Percentiles rank a stretch among this genome's conserved stretches.
These are phyloP conservation scores for Cytospora paraplurivora DNA, from an alignment of 2,329 filamentous ascomycete species.

Conservation along the genomic window DNA sequence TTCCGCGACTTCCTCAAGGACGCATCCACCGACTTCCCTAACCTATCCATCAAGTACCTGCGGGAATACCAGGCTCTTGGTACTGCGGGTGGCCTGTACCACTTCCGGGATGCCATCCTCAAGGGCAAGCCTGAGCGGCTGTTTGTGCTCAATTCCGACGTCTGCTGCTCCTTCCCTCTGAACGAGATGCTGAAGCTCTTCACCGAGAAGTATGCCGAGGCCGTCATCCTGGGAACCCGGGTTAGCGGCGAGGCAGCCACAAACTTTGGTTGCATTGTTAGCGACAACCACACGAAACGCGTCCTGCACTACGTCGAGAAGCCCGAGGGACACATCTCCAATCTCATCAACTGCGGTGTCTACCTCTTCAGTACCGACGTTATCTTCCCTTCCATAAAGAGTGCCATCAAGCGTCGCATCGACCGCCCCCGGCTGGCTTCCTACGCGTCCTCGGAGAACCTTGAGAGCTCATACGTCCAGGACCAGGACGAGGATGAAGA, in stretches of 20 bases:
- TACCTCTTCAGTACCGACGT: constrained; percentile 95
- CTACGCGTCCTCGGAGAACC: constrained; percentile 95
- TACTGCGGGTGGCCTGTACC: constrained; percentile 94
- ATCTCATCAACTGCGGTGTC: constrained; percentile 98
- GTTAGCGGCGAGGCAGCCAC: constrained; percentile 88
- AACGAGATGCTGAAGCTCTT: constrained; percentile 94
- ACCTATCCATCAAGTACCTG: constrained; percentile 90
- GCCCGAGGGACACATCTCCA: constrained; percentile 95
- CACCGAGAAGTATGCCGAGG: constrained; percentile 93
- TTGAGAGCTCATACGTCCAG: constrained; percentile 65
- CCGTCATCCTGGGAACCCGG: constrained; percentile 90
- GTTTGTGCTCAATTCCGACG: constrained; percentile 97
- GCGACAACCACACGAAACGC: constrained; percentile 87
- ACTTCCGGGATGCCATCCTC: constrained; percentile 98
- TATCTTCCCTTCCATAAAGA: constrained; percentile 94
- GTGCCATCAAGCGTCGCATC: constrained; percentile 91
- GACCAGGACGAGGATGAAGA: constrained; percentile 58
- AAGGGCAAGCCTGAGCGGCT: constrained; percentile 93
- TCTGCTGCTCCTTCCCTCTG: constrained; percentile 97
- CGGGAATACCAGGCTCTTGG: constrained; percentile 96
- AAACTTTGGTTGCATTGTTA: constrained; percentile 98
- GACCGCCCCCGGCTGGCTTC: constrained; percentile 88
- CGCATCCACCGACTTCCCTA: constrained; percentile 78
- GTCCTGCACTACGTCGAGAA: constrained; percentile 99
- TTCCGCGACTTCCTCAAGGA: constrained; percentile 99